Evolutionary conservation across 2,329 filamentous ascomycete species (phyloP).

Genomic region (Penicillium sp.): DNA sequence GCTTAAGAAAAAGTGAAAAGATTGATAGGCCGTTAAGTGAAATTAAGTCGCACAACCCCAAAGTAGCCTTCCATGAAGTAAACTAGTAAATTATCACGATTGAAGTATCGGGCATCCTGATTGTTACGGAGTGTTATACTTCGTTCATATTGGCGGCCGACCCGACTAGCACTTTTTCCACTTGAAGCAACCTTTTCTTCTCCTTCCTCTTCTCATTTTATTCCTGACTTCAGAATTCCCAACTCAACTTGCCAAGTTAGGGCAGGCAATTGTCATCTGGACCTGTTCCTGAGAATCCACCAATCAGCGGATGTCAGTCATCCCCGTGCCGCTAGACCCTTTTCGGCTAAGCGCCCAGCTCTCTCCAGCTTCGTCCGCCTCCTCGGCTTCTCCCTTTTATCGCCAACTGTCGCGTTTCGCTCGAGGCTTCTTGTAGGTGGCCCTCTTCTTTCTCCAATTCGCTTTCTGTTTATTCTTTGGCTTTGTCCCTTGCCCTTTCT

Average conservation of each 20-base stretch:
- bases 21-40: background rate
- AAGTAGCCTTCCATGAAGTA: background rate
- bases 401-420: slow-evolving; percentile 17
- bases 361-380: slow-evolving; percentile 10
- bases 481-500: slow-evolving; percentile 18
- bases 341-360: slow-evolving; percentile 5
- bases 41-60: background rate
- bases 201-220: background rate
- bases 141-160: background rate
- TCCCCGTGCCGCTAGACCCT: slow-evolving; percentile 1
- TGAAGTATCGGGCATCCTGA: background rate
- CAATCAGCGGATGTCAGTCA: background rate
- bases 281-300: background rate
- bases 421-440: slow-evolving; percentile 46
- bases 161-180: background rate
- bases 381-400: slow-evolving; percentile 9
- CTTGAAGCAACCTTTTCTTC: background rate
- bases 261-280: background rate
- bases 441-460: slow-evolving; percentile 31
- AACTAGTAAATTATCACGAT: background rate
- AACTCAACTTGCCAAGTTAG: background rate
- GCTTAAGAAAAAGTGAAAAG: background rate
- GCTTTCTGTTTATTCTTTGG: slow-evolving; percentile 22
- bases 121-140: background rate
- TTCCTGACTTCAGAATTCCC: background rate